Evolutionary conservation across 2,329 filamentous ascomycete species (phyloP), one percentile per base, ranked within the genome.

Genomic region (Aplosporella prunicola): DNA sequence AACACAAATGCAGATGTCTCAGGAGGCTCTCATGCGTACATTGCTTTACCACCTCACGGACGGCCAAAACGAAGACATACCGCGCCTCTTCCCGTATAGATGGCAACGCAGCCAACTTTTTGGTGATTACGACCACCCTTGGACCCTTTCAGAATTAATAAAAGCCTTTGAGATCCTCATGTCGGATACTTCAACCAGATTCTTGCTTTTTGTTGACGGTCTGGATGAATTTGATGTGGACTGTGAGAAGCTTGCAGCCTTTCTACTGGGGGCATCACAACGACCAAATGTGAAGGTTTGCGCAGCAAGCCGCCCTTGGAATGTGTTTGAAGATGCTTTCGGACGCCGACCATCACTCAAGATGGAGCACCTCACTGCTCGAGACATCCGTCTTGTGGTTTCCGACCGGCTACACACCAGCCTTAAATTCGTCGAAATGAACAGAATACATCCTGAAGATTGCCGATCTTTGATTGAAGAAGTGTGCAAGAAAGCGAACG

Each of bases 201-300:
- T 32, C 11, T 23, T 39, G 18, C 20, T 43, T 28, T 40, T 43
- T 22, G 31, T 43, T 13, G 42, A 44, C 14, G 42, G 42, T 4
- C 13, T 44, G 15, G 42, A 44, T 18, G 39, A 44, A 26, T 42
- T 30, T 20, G 31, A 39, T 14, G 22, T 27, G 10, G 26, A 31
- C 5, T 22, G 23, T 11, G 10, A 17, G 11, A 9, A 8, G 9
- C 30, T 39, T 3, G 14, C 17, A 4, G 15, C 20, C 9, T 33
- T 39, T 9, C 25, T 10, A 2, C 14, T 15, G 2, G 26, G 32
- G 23, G 28, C 9, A 29, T 35, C 11, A 7, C 16, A 5, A 35
- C 20, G 20, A 13, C 9, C 13, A 7, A 20, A 31, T 20, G 17
- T 35, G 15, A 42, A 42, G 27, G 22, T 42, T 8, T 40, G 33